Base-by-base conservation (phyloP, 2,329 filamentous ascomycete genomes). In the Juglanconis juglandina region DNA sequence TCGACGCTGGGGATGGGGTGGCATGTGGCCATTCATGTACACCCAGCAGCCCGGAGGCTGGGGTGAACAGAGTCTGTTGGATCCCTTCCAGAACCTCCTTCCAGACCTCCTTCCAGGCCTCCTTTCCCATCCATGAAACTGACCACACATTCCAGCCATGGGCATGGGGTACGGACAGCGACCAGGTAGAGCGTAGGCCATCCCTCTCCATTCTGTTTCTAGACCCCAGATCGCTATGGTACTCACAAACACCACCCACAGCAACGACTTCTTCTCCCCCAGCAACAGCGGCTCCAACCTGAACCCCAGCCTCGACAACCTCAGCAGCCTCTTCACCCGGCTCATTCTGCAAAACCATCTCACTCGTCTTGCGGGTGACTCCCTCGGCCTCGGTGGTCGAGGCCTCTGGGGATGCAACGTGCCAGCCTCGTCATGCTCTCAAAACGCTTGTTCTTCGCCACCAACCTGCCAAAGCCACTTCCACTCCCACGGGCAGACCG, bases 271-370 rank as follows among this genome's bases (percentile, higher is more conserved):
- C 39, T 30, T 58, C 51, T 32, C 44, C 4, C 56, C 34, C 35
- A 35, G 37, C 59, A 17, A 33, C 46, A 13, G 57, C 47, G 10
- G 6, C 35, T 13, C 39, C 51, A 49, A 39, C 47, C 47, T 50
- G 44, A 47, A 41, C 51, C 37, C 41, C 41, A 14, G 11, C n/a
- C 41, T 42, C 41, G 60, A 62, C 37, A 13, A 24, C 35, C 48
- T 62, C 34, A 35, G 52, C n/a, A 35, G 48, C 35, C 60, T 62
- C 32, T 51, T 62, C 57, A 54, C 57, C 35, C 60, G 57, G 5
- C 60, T 62, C 42, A 62, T 62, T 53, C 49, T 62, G 30, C 60
- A 62, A 49, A 54, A 56, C 57, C 57, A 56, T 35, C 60, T 62
- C 34, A 56, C 48, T 42, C 60, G 53, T 30, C 53, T 60, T 34